Evolutionary conservation across 2,329 filamentous ascomycete genomes (phyloP), one percentile per base, ranked within the genome.

Genomic region (Paracorniculantispora psalliotae): DNA sequence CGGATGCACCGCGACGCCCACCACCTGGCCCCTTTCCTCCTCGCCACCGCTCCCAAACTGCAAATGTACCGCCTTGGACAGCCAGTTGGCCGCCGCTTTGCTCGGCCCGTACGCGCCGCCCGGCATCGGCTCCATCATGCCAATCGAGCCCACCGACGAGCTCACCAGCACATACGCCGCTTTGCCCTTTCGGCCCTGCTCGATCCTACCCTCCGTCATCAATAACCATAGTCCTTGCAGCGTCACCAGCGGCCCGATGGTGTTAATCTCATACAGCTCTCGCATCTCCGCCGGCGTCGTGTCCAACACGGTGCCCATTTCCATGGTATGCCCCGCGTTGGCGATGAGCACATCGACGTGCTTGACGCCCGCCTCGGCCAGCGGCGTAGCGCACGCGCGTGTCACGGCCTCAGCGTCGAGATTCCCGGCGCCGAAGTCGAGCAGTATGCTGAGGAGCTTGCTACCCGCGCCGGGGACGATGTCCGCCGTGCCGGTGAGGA

Each of bases 281-380:
- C 69, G 67, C 35, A 81, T 62, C 47, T 77, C 72, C 2, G 62
- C 63, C 4, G 65, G 64, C 4, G 65, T 72, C 26, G 54, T 75
- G 23, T 68, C 64, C 4, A 64, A 53, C 0, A 72, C 68, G 1
- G 67, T 63, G 1, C 64, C 67, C 60, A 69, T 71, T 41, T 67
- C 64, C 10, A 67, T 66, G 15, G 64, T 66, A 21, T 77, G 72
- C 2, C 75, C 80, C 0, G 80, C 80, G 61, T 83, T 84, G 59
- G 77, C 77, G 61, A 84, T 75, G 3, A 84, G 72, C 7, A 80
- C 66, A 47, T 83, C 80, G n/a, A 84, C 66, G 19, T 72, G 66
- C 15, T 64, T 62, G 62, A 80, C 59, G 21, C 47, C 37, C 4
- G 21, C 12, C 21, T 26, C 47, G 2, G 28, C 19, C 12, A 51